Evolutionary conservation across 2,329 filamentous ascomycete species (phyloP), one percentile per base, ranked within the genome.

Genomic region (Arthrobotrys conoides): DNA sequence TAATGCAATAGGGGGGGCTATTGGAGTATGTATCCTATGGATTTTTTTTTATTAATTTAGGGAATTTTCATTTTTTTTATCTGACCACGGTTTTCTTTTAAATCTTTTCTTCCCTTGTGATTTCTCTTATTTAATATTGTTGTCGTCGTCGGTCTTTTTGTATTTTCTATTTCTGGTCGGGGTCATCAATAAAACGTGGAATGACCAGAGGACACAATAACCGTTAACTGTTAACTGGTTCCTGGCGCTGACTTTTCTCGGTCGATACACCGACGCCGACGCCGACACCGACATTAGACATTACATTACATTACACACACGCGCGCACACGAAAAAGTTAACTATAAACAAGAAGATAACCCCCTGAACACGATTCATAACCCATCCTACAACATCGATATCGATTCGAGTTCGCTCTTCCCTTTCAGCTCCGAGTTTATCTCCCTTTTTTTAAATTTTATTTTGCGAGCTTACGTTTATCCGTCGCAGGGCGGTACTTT

Each of bases 401-500:
- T 41, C 38, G 10, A 41, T 12, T 12, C 38, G 1, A 8, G 4
- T 36, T 9, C 33, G 6, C 27, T 30, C 38, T 41, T 61, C 14
- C 36, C 36, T 36, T 27, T 61, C 57, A 16, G 41, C 30, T 59
- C 55, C 55, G 55, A 41, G 8, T 38, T 5, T 24, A 24, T 61
- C 57, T 44, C 57, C 57, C 9, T 46, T 46, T 46, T 46, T 16
- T 6, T 30, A 30, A 46, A 14, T n/a, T n/a, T n/a, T n/a, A n/a
- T n/a, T n/a, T 27, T 44, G 20, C 57, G 36, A 44, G 5, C 57
- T 61, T 61, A 61, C 36, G 33, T 61, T 24, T 44, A 61, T 61
- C 57, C 57, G 57, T 44, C 57, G 57, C 57, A 36, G 57, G 57
- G 33, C 57, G 57, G 33, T 61, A 36, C 44, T 44, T 61, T 9